These are phyloP conservation scores for Dimocarpus longan DNA, from an alignment of 345 rosid genomes.

Conservation along the genomic window DNA sequence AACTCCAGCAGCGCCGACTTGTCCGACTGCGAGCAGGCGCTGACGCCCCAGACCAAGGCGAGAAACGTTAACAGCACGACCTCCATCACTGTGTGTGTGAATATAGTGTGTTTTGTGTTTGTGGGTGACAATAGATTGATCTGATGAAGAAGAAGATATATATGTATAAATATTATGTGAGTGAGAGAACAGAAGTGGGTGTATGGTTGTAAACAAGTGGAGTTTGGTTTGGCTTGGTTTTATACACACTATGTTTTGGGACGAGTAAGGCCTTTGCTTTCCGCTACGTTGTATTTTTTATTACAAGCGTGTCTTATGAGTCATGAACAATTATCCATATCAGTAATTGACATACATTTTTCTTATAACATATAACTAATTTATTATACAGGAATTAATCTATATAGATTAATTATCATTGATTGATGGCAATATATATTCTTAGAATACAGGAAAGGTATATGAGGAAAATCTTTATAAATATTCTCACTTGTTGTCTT, in stretches of 20 bases:
- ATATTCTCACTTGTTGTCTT: too few relatives aligned
- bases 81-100: slow-evolving; percentile 28
- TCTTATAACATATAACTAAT: too few relatives aligned
- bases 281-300: background rate
- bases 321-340: too few relatives aligned
- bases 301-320: too few relatives aligned
- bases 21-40: slow-evolving; percentile 61
- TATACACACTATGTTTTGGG: background rate
- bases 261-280: background rate
- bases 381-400: too few relatives aligned
- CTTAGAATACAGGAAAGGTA: too few relatives aligned
- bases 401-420: too few relatives aligned
- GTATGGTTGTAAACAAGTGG: background rate
- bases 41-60: slow-evolving; percentile 34
- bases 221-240: background rate
- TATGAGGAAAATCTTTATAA: too few relatives aligned
- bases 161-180: too few relatives aligned
- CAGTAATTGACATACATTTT: too few relatives aligned
- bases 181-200: background rate
- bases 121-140: background rate
- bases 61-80: slow-evolving; percentile 21
- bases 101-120: background rate
- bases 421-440: too few relatives aligned
- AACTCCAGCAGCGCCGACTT: slow-evolving; percentile 56
- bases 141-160: background rate